Conservation (phyloP, 2,329 filamentous ascomycete species). For the Huntiella bhutanensis region DNA sequence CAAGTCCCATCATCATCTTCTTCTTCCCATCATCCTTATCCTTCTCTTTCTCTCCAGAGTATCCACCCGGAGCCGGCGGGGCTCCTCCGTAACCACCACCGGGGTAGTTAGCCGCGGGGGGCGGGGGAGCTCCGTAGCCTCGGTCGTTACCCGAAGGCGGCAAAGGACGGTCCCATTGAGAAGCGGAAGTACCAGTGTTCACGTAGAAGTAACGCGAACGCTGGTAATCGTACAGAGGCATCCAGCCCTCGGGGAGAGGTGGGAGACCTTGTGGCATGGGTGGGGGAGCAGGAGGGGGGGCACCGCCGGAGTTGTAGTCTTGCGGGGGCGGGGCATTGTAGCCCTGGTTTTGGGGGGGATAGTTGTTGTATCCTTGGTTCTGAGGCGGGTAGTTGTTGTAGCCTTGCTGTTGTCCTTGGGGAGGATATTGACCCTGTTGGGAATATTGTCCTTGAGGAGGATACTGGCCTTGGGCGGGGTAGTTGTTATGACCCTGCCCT, state of each 20-base stretch:
- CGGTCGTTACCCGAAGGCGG: slow-evolving; percentile 9
- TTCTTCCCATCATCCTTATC: slow-evolving; percentile 28
- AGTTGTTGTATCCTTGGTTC: slow-evolving; percentile 1
- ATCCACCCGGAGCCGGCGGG: slow-evolving; percentile 11
- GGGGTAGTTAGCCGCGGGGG: slow-evolving; percentile 5
- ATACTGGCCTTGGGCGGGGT: slow-evolving; percentile 2
- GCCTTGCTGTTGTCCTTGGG: not conserved
- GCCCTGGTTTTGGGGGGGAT: slow-evolving; percentile 13
- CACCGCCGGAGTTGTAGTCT: slow-evolving; percentile 4
- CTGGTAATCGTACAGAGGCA: slow-evolving; percentile 41
- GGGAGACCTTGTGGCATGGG: slow-evolving; percentile 20
- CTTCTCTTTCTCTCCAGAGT: slow-evolving; percentile 15
- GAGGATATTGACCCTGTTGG: not conserved
- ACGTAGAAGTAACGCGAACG: slow-evolving; percentile 46
- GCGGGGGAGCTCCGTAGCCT: slow-evolving; percentile 7
- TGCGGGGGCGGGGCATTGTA: slow-evolving; percentile 5
- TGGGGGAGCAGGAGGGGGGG: slow-evolving; percentile 12
- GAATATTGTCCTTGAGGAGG: not conserved
- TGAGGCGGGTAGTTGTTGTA: not conserved
- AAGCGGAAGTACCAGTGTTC: slow-evolving; percentile 39
- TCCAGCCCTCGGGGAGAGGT: slow-evolving; percentile 41
- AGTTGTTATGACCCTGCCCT: slow-evolving; percentile 4
- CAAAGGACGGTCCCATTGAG: slow-evolving; percentile 43
- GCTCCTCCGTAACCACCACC: not conserved
- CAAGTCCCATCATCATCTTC: slow-evolving; percentile 37